Evolutionary conservation across 345 rosid genomes (phyloP), one percentile per base, ranked within the genome.

Genomic region (Isatis tinctoria): DNA sequence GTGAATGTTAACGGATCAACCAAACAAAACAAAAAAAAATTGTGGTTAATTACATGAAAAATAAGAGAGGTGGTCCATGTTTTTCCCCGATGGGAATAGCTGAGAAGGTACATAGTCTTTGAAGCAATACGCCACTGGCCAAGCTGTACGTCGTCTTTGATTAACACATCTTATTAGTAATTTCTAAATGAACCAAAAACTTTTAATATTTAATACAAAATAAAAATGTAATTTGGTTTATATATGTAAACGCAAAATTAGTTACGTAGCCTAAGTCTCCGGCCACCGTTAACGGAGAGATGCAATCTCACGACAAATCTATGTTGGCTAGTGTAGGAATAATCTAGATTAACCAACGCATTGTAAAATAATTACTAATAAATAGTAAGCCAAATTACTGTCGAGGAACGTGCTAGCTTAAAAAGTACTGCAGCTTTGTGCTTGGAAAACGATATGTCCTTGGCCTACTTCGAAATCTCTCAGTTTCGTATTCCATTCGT

Each of bases 401-500:
- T n/a, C 32, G 54, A 36, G 60, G 67, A 66, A 75, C 73, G 32
- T 59, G 54, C 61, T 20, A 47, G 67, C 53, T 47, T 67, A 2
- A 28, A 35, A 67, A 49, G 72, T 74, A 74, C 44, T 58, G 73
- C 60, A 47, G 53, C 73, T 47, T 66, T 74, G 60, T 65, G 73
- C 20, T 48, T 12, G 4, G 67, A 74, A 45, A 66, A 66, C 44
- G 67, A 74, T 67, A 44, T 56, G 72, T 32, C 72, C 9, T 57
- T 66, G 33, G 60, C 72, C 72, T 66, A 17, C 51, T 44, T 56
- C 32, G 30, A 62, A 40, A 52, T 37, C 69, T 60, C 51, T n/a
- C 60, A 32, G 28, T 62, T 51, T 52, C 76, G 76, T 62, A 16
- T 61, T 39, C 16, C 4, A 49, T 37, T 61, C n/a, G 68, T 20